phyloP scores from a whole-genome alignment of 768 basidiomycete species.

The Leccinum ochraceum region DNA sequence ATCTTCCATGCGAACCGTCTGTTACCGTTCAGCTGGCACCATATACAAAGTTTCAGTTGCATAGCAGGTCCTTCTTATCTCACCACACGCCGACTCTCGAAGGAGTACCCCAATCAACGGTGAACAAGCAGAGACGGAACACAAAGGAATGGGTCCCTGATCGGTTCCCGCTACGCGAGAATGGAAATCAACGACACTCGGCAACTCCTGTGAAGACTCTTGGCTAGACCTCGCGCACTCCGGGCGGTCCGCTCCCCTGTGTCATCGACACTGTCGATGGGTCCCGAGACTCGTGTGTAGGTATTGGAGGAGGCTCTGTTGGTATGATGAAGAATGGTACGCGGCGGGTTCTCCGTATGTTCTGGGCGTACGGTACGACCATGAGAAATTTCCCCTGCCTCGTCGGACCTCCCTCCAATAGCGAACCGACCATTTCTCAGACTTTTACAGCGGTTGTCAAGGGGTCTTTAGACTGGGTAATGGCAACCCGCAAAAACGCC shows the following conservation, averaged over 20 bases:
- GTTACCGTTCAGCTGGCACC: too few species aligned
- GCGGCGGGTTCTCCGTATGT: neutral
- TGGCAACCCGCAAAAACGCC: neutral
- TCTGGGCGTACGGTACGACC: neutral
- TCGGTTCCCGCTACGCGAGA: neutral
- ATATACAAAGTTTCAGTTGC: neutral
- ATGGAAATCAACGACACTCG: neutral
- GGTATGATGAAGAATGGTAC: neutral
- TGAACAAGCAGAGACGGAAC: too few species aligned
- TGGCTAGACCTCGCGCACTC: neutral
- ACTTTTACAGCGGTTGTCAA: constrained; percentile 56
- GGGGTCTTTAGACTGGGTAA: constrained; percentile 56
- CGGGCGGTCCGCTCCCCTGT: neutral
- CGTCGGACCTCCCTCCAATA: too few species aligned
- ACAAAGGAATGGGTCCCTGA: neutral
- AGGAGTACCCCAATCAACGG: neutral
- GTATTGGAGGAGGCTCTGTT: neutral
- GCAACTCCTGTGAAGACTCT: neutral
- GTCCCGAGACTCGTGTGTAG: neutral
- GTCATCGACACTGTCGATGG: neutral
- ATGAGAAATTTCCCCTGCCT: neutral
- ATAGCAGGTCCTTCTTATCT: neutral
- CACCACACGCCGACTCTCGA: neutral
- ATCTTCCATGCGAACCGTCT: too few species aligned
- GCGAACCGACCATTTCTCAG: constrained; percentile 46